These are phyloP conservation scores for Suhomyces bribrorum DNA, from an alignment of 1,139 yeast genomes.

Conservation along the genomic window DNA sequence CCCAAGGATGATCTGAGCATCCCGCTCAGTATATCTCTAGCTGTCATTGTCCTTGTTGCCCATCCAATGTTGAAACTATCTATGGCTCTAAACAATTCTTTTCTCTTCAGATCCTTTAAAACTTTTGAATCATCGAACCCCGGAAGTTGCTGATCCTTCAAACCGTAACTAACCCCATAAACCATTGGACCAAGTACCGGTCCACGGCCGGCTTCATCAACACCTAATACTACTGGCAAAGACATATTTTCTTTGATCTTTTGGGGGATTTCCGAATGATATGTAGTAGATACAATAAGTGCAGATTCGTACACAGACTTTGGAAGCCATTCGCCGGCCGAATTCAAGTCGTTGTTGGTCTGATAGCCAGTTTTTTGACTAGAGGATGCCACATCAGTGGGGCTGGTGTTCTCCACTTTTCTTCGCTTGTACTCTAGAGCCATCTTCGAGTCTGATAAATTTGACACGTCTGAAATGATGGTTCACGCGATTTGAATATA, in stretches of 20 bases:
- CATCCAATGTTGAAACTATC: constrained; percentile 75
- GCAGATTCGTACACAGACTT: constrained; percentile 26
- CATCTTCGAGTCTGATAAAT: no score
- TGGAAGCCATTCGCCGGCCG: constrained; percentile 40
- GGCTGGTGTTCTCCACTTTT: constrained; percentile 7
- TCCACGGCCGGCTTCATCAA: constrained; percentile 98
- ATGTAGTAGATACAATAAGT: constrained; percentile 30
- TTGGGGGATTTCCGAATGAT: constrained; percentile 35
- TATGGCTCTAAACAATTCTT: constrained; percentile 58
- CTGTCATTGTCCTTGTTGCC: constrained; percentile 83
- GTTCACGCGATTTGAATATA: no score
- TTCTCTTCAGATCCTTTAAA: constrained; percentile 70
- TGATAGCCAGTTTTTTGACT: no score
- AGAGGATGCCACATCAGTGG: no score
- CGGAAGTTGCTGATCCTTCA: constrained; percentile 52
- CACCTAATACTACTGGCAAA: constrained; percentile 64
- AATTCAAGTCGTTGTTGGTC: no score
- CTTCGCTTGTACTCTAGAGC: no score
- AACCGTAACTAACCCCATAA: constrained; percentile 82
- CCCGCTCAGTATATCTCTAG: constrained; percentile 83
- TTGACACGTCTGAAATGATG: no score
- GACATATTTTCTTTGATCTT: constrained; percentile 18
- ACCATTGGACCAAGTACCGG: constrained; percentile 98
- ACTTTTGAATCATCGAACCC: constrained; percentile 95
- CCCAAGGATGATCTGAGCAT: constrained; percentile 68